Evolutionary conservation across 2,329 filamentous ascomycete species (phyloP).

Genomic region (Stylonectria norvegica): DNA sequence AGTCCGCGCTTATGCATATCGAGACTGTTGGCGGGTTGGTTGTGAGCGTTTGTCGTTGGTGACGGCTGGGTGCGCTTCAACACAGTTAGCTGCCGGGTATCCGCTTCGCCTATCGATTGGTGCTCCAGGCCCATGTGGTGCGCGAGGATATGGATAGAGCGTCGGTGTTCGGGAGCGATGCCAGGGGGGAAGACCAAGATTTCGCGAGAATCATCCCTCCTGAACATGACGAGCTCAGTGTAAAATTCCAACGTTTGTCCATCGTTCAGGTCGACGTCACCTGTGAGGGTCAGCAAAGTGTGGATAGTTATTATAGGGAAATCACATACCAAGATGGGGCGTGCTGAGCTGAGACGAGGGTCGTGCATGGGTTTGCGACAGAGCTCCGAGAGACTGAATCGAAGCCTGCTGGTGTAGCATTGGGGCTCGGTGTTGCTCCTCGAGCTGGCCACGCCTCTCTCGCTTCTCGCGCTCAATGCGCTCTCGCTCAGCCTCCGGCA

Average conservation of each 20-base stretch:
- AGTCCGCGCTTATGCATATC: slow-evolving; percentile 80
- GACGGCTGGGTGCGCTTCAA: slow-evolving; percentile 62
- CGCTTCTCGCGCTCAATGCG: slow-evolving; percentile 96
- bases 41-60: slow-evolving; percentile 54
- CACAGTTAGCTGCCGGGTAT: slow-evolving; percentile 87
- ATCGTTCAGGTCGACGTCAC: slow-evolving; percentile 87
- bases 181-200: slow-evolving; percentile 79
- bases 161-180: slow-evolving; percentile 77
- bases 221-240: slow-evolving; percentile 85
- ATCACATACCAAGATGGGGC: slow-evolving; percentile 45
- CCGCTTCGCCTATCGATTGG: slow-evolving; percentile 81
- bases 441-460: slow-evolving; percentile 89
- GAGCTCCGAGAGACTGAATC: slow-evolving; percentile 71
- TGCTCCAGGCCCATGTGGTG: slow-evolving; percentile 94
- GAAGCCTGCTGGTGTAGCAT: slow-evolving; percentile 82
- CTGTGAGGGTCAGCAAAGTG: slow-evolving; percentile 23
- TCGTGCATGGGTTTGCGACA: slow-evolving; percentile 64
- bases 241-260: slow-evolving; percentile 84
- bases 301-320: slow-evolving; percentile 4
- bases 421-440: slow-evolving; percentile 86
- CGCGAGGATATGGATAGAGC: slow-evolving; percentile 88
- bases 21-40: slow-evolving; percentile 59
- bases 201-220: slow-evolving; percentile 72
- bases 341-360: slow-evolving; percentile 38
- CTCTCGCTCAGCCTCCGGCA: slow-evolving; percentile 89